Evolutionary conservation across 495 filamentous ascomycete genomes (phyloP).

Genomic region (Penicillium verhagenii): DNA sequence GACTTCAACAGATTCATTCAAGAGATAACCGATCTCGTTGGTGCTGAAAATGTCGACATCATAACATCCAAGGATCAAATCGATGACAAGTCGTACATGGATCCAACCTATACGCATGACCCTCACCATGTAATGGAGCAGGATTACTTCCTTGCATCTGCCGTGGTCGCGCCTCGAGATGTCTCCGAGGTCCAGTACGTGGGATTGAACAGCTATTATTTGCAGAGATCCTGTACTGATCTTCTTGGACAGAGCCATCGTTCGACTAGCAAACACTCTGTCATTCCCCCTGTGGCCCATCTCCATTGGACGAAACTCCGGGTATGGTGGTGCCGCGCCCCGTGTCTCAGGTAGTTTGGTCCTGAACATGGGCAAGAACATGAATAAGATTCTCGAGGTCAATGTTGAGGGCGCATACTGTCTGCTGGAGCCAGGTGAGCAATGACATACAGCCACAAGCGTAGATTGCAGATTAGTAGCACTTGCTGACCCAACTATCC

Average conservation of each 20-base stretch:
- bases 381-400: constrained; percentile 56
- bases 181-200: constrained; percentile 48
- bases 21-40: neutral
- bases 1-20: neutral
- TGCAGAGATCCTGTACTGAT: constrained; percentile 15
- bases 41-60: constrained; percentile 4
- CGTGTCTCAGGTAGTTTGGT: constrained; percentile 53
- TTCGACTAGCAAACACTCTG: neutral
- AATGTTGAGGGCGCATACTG: constrained; percentile 51
- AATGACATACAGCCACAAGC: too few species aligned
- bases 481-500: constrained; percentile 22
- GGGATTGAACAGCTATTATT: constrained; percentile 47
- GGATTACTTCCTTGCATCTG: constrained; percentile 51
- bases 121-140: constrained; percentile 51
- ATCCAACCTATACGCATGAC: constrained; percentile 48
- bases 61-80: constrained; percentile 2
- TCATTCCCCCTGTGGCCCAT: constrained; percentile 53
- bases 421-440: constrained; percentile 59
- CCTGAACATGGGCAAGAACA: constrained; percentile 53
- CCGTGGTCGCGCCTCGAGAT: constrained; percentile 46
- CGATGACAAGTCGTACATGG: constrained; percentile 3
- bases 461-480: neutral
- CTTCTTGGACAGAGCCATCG: neutral
- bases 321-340: constrained; percentile 55
- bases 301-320: constrained; percentile 50